phyloP scores from a whole-genome alignment of 1,139 yeast genomes.

The Kurtzmaniella quercitrusa region DNA sequence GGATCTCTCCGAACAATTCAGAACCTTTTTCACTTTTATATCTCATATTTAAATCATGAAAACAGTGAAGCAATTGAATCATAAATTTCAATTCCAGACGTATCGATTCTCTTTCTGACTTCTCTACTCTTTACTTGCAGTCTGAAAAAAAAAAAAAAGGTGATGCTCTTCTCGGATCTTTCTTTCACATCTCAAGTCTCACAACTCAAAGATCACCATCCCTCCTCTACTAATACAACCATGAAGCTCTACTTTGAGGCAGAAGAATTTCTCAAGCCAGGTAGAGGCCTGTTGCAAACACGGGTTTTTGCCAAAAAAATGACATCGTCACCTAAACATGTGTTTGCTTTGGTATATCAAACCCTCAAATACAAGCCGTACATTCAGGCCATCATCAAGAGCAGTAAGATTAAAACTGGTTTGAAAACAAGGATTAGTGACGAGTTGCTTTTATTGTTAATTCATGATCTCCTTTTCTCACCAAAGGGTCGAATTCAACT shows the following conservation, averaged over 20 bases:
- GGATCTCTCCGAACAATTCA: too few relatives aligned
- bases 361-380: conserved; percentile 67
- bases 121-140: too few relatives aligned
- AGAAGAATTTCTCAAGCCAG: conserved; percentile 40
- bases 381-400: conserved; percentile 57
- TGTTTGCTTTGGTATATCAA: conserved; percentile 78
- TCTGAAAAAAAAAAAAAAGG: not conserved
- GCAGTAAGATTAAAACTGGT: conserved; percentile 55
- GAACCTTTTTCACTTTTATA: too few relatives aligned
- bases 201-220: not conserved
- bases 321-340: conserved; percentile 61
- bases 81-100: too few relatives aligned
- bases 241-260: conserved; percentile 68
- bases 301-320: conserved; percentile 53
- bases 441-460: conserved; percentile 56
- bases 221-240: not conserved
- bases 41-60: too few relatives aligned
- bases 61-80: too few relatives aligned
- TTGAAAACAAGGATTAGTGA: conserved; percentile 39
- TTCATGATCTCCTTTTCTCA: conserved; percentile 78
- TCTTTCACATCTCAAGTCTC: not conserved
- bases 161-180: not conserved
- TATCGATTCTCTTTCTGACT: too few relatives aligned
- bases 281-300: conserved; percentile 48
- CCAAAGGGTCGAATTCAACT: conserved; percentile 80